Evolutionary conservation across 768 basidiomycete species (phyloP).

Genomic region (Hydnomerulius pinastri): DNA sequence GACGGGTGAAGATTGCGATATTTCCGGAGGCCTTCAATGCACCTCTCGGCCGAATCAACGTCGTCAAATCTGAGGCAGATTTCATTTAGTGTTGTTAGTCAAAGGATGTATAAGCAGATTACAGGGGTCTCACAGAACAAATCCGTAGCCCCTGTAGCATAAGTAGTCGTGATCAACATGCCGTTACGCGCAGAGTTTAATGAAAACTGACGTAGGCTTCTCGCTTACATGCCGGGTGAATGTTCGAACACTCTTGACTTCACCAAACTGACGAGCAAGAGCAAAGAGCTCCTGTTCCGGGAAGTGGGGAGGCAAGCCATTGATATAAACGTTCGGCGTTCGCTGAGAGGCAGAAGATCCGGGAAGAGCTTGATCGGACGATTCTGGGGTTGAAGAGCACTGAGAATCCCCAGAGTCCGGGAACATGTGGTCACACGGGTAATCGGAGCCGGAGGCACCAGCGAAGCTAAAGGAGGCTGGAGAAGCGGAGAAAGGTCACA

Average conservation of each 20-base stretch:
- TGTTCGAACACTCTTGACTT: slow-evolving; percentile 75
- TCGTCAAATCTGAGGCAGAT: slow-evolving; percentile 57
- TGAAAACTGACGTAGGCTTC: slow-evolving; percentile 48
- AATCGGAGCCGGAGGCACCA: slow-evolving; percentile 11
- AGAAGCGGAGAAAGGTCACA: slow-evolving; percentile 5
- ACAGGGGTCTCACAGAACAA: slow-evolving; percentile 74
- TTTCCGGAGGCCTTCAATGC: slow-evolving; percentile 68
- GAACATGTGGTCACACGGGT: slow-evolving; percentile 13
- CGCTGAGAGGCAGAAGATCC: slow-evolving; percentile 15
- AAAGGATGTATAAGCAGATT: slow-evolving; percentile 3
- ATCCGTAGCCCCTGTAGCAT: slow-evolving; percentile 67
- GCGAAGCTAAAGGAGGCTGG: slow-evolving; percentile 30
- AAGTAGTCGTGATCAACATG: slow-evolving; percentile 7
- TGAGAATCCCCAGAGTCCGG: slow-evolving; percentile 14
- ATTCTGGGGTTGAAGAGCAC: slow-evolving; percentile 9
- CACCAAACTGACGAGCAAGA: slow-evolving; percentile 71
- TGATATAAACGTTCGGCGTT: slow-evolving; percentile 86
- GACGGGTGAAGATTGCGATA: slow-evolving; percentile 83
- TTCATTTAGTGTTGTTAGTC: background rate
- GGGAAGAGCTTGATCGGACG: slow-evolving; percentile 15
- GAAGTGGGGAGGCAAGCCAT: slow-evolving; percentile 81
- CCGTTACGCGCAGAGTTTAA: slow-evolving; percentile 4
- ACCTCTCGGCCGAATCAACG: slow-evolving; percentile 69
- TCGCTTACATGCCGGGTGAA: slow-evolving; percentile 85
- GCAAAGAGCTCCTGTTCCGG: slow-evolving; percentile 78